These are phyloP conservation scores for Drechslerella coelobrocha DNA, from an alignment of 2,329 filamentous ascomycete genomes.

Conservation along the genomic window DNA sequence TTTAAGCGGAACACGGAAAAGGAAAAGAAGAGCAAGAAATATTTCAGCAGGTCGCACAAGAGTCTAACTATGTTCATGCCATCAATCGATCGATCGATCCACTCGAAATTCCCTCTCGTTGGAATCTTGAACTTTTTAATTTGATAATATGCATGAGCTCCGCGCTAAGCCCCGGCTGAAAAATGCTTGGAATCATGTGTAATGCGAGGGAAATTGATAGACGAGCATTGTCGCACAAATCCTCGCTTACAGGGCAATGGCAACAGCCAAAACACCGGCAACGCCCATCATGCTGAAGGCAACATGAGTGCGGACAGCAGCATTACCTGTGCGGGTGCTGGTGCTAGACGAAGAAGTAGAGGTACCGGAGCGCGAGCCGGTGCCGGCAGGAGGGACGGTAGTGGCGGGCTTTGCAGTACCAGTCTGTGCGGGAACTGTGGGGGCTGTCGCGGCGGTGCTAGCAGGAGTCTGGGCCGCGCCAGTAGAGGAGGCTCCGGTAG, in stretches of 20 bases:
- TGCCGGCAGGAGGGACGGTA: background rate
- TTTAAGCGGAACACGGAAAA: background rate
- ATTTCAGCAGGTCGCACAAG: background rate
- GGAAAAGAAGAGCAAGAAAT: background rate
- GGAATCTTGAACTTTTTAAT: too few species aligned
- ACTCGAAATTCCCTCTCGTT: too few species aligned
- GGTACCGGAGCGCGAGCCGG: conserved; percentile 4
- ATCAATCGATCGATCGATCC: too few species aligned
- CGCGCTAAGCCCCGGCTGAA: too few species aligned
- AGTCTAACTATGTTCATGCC: too few species aligned
- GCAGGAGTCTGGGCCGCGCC: too few species aligned
- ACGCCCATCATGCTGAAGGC: conserved; percentile 25
- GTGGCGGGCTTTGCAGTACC: background rate
- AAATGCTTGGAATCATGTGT: too few species aligned
- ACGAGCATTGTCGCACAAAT: too few species aligned
- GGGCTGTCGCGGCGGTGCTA: too few species aligned
- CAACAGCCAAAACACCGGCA: conserved; percentile 39
- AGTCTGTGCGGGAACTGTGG: background rate
- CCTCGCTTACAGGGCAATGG: conserved; percentile 32
- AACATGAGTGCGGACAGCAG: conserved; percentile 26
- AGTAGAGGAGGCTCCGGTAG: background rate
- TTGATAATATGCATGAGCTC: too few species aligned
- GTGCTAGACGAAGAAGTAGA: background rate
- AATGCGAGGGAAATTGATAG: too few species aligned
- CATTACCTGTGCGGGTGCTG: conserved; percentile 11